These are phyloP conservation scores for Starmera pachycereana DNA, from an alignment of 805 yeast genomes.

Conservation along the genomic window DNA sequence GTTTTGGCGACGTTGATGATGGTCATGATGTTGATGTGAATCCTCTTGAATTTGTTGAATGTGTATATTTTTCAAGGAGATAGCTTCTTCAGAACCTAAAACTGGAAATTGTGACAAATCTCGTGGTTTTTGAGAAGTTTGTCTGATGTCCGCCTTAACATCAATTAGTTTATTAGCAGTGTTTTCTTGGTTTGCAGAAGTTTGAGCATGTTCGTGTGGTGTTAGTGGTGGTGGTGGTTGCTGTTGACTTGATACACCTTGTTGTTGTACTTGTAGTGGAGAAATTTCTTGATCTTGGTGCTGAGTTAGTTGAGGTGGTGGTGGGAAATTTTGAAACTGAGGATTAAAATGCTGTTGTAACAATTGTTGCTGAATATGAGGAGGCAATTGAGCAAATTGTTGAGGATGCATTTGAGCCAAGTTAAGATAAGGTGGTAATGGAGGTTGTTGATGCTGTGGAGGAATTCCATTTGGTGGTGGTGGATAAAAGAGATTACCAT, in stretches of 20 bases:
- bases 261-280: conserved; percentile 10
- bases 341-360: conserved; percentile 5
- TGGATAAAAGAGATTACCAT: conserved; percentile 14
- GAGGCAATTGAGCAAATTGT: conserved; percentile 18
- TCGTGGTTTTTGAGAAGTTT: conserved; percentile 1
- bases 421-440: conserved; percentile 14
- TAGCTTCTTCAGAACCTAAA: conserved; percentile 36
- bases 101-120: conserved; percentile 43
- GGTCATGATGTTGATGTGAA: conserved; percentile 12
- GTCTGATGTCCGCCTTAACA: background rate
- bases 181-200: conserved; percentile 8
- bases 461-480: conserved; percentile 16
- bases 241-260: conserved; percentile 1
- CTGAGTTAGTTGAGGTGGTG: conserved; percentile 9
- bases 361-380: conserved; percentile 20
- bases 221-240: background rate
- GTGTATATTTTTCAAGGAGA: conserved; percentile 6
- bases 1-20: conserved; percentile 17
- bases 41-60: conserved; percentile 9
- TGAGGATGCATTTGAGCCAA: conserved; percentile 14
- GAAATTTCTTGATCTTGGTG: conserved; percentile 12
- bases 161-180: conserved; percentile 4
- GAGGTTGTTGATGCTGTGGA: conserved; percentile 10
- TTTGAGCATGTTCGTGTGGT: conserved; percentile 12
- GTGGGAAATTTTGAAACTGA: conserved; percentile 10